These are phyloP conservation scores for Taiozyma onychis DNA, from an alignment of 1,139 yeast genomes.

Conservation along the genomic window DNA sequence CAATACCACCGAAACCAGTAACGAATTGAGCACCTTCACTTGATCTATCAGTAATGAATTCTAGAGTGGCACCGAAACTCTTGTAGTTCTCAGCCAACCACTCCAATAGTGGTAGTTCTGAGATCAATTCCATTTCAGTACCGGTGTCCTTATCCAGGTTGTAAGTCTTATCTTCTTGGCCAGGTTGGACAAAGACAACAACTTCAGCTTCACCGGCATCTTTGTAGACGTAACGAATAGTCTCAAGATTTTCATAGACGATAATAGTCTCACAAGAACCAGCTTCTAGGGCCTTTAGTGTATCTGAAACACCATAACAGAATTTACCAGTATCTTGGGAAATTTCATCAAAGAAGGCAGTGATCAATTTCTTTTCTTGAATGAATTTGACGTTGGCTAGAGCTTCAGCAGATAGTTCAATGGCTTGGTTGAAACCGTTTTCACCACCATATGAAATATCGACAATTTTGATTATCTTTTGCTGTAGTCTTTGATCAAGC, in stretches of 20 bases:
- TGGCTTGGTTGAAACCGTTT: conserved; percentile 98
- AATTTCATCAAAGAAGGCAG: conserved; percentile 90
- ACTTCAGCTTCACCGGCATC: conserved; percentile 78
- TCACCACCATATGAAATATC: conserved; percentile 99
- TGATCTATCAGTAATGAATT: conserved; percentile 93
- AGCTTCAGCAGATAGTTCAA: conserved; percentile 94
- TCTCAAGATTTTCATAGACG: conserved; percentile 88
- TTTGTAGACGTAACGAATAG: conserved; percentile 76
- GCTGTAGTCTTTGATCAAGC: conserved; percentile 83
- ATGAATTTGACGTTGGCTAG: conserved; percentile 94
- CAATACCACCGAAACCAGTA: conserved; percentile 97
- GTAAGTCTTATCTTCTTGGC: conserved; percentile 69
- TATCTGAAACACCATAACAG: conserved; percentile 97
- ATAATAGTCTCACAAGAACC: conserved; percentile 94
- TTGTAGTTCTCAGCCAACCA: conserved; percentile 98
- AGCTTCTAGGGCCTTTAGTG: conserved; percentile 89
- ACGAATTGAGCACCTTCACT: conserved; percentile 98
- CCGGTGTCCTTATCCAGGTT: conserved; percentile 82
- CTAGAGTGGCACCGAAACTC: conserved; percentile 89
- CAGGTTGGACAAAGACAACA: conserved; percentile 67
- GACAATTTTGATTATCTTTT: conserved; percentile 85
- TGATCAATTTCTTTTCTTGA: conserved; percentile 94
- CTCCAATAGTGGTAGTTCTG: conserved; percentile 81
- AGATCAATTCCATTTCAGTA: conserved; percentile 77
- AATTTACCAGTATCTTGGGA: conserved; percentile 95